These are phyloP conservation scores for Abortiporus biennis DNA, from an alignment of 1,284 basidiomycete species.

Conservation along the genomic window DNA sequence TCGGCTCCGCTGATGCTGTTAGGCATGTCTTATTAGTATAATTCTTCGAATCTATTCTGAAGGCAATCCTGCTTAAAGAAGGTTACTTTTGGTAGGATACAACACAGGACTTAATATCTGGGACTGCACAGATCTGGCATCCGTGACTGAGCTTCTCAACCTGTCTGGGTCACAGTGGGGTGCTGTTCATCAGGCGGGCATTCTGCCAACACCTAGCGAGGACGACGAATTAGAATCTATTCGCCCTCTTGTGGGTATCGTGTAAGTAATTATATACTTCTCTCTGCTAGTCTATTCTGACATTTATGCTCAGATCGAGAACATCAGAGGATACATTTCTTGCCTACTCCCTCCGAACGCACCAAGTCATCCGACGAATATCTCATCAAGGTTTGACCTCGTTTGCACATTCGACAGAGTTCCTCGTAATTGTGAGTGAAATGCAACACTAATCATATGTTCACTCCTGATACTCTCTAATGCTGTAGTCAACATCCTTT, in stretches of 20 bases:
- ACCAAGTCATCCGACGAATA: slow-evolving; percentile 47
- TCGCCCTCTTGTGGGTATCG: slow-evolving; percentile 49
- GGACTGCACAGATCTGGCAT: slow-evolving; percentile 56
- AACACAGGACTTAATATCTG: slow-evolving; percentile 57
- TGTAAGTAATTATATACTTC: slow-evolving; percentile 34
- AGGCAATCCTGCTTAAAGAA: slow-evolving; percentile 27
- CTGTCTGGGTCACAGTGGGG: slow-evolving; percentile 32
- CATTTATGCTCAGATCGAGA: slow-evolving; percentile 11
- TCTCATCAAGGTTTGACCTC: no score
- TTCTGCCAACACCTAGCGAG: slow-evolving; percentile 32
- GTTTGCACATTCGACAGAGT: no score
- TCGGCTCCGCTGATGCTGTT: neutral
- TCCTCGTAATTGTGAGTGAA: no score
- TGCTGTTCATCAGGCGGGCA: slow-evolving; percentile 35
- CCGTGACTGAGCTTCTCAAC: slow-evolving; percentile 50
- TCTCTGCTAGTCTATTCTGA: neutral
- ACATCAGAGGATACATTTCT: slow-evolving; percentile 23
- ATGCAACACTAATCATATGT: no score
- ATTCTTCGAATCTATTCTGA: slow-evolving; percentile 14
- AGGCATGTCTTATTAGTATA: slow-evolving; percentile 21
- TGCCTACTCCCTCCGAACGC: slow-evolving; percentile 56
- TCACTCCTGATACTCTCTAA: no score
- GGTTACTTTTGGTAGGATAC: slow-evolving; percentile 59
- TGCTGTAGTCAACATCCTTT: no score
- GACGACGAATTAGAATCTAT: slow-evolving; percentile 26